A percentile compares a stretch with the other conserved stretches of the same genome.
Conservation (phyloP, 805 yeast genomes). For the Candida dendrica region DNA sequence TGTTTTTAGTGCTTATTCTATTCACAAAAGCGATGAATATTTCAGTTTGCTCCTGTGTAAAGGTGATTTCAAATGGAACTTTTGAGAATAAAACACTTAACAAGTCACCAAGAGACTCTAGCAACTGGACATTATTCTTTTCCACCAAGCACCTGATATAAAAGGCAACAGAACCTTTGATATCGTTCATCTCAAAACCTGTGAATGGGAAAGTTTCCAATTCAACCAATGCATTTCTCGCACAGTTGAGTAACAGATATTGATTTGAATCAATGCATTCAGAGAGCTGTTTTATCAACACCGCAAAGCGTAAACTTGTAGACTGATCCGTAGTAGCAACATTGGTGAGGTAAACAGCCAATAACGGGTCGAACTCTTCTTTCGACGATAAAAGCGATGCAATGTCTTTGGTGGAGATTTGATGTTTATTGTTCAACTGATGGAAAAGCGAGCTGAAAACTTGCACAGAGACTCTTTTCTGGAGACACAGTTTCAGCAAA, state of each 20-base stretch:
- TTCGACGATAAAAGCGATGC: slow-evolving; percentile 3
- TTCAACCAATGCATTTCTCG: slow-evolving; percentile 9
- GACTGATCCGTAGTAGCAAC: slow-evolving; percentile 4
- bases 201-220: slow-evolving; percentile 7
- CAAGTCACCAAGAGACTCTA: slow-evolving; percentile 8
- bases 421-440: slow-evolving; percentile 17
- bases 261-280: slow-evolving; percentile 12
- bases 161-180: slow-evolving; percentile 3
- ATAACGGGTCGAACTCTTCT: slow-evolving; percentile 14
- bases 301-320: slow-evolving; percentile 7
- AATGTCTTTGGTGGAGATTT: slow-evolving; percentile 10
- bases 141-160: slow-evolving; percentile 9
- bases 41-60: slow-evolving; percentile 6
- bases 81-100: slow-evolving; percentile 7
- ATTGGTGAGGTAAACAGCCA: slow-evolving; percentile 10
- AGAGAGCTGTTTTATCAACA: slow-evolving; percentile 6
- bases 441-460: neutral
- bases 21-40: slow-evolving; percentile 2
- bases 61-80: slow-evolving; percentile 5
- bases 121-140: neutral
- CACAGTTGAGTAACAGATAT: slow-evolving; percentile 9
- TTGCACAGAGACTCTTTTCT: neutral
- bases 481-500: neutral
- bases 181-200: slow-evolving; percentile 11
- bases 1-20: neutral